Evolutionary conservation across 2,329 filamentous ascomycete species (phyloP), one percentile per base, ranked within the genome.

Genomic region (Aureobasidium subglaciale): DNA sequence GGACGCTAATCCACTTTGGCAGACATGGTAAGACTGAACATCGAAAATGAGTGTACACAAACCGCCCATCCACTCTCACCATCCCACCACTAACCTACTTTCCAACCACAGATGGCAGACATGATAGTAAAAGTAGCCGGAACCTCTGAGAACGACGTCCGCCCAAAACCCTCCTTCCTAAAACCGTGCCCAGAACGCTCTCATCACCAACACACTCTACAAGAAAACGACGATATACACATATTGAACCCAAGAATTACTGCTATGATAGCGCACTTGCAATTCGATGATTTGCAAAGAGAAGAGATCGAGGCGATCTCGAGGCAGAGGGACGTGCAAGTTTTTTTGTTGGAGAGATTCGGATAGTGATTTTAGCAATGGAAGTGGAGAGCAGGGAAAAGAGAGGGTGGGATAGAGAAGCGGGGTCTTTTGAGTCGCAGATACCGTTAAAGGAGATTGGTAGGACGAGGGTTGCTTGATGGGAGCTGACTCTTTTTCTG

Each of bases 1-100:
- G 11, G 3, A 27, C 7, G 18, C 46, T 49, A 6, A 50, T 7
- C 5, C 29, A 27, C n/a, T 10, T 20, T 11, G 10, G 5, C 11
- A 52, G 35, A 75, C 60, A 65, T 76, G 18, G 65, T 75, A 57
- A 78, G 78, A 59, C 67, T 78, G 34, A 71, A 76, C 60, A 78
- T 79, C 62, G 76, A 78, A 61, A 75, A n/a, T 79, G 71, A 73
- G 20, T 18, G 45, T 49, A 37, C 10, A 32, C 25, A 34, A 5
- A 34, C 16, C 25, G n/a, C 16, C 25, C 2, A 20, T 5, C 22
- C 3, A 5, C 10, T 30, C 25, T 4, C 1, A 34, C 5, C 15
- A 37, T 5, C 2, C 3, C 18, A 11, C 32, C 37, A 10, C 16
- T 15, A 7, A 8, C 30, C 9, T 18, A n/a, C n/a, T n/a, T n/a